Base-by-base conservation (phyloP, 1,284 basidiomycete genomes). In the Cryptococcus amylolentus region DNA sequence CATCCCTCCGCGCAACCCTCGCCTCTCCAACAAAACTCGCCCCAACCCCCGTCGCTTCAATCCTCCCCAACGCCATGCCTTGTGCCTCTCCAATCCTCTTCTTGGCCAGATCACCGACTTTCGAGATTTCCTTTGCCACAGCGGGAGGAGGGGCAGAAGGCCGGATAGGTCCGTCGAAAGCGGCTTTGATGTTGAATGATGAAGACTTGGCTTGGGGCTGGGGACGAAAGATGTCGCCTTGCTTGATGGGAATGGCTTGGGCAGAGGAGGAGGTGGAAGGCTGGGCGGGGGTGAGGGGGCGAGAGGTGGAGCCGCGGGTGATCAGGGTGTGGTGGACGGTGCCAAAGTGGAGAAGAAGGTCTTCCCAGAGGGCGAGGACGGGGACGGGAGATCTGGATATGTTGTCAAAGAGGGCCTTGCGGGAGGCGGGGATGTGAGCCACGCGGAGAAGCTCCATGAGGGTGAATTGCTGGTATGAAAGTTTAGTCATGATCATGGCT, bases 391-490 rank as follows among this genome's bases (percentile, higher is more conserved):
- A 52, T 40, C 58, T 64, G 20, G 68, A 58, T 5, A 65, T 59
- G 54, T 70, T 68, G 44, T 60, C 55, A 56, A 76, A 76, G 16
- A 76, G 56, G 18, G 60, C 63, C 40, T 68, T 60, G 7, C 73
- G 63, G 13, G 64, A 64, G 6, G 57, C 27, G 5, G 59, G 60
- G 13, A 57, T 58, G 47, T 68, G 58, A 10, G 65, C 65, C 9
- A 71, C 60, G 27, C 71, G 64, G 20, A 72, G 61, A 2, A 76
- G 62, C 61, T 76, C 74, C 62, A 75, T 68, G n/a, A 73, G 47
- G 1, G 74, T 76, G 62, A 73, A 72, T 60, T 70, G 66, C 70
- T 72, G 46, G 5, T 16, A 5, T 28, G 1, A 8, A 23, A 18
- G 20, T 10, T 42, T 7, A 42, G 23, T 23, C 12, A 42, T 42